A percentile compares a stretch with the other conserved stretches of the same genome.
Conservation (phyloP, 352 stramenopile species). For the Phytophthora boehmeriae region DNA sequence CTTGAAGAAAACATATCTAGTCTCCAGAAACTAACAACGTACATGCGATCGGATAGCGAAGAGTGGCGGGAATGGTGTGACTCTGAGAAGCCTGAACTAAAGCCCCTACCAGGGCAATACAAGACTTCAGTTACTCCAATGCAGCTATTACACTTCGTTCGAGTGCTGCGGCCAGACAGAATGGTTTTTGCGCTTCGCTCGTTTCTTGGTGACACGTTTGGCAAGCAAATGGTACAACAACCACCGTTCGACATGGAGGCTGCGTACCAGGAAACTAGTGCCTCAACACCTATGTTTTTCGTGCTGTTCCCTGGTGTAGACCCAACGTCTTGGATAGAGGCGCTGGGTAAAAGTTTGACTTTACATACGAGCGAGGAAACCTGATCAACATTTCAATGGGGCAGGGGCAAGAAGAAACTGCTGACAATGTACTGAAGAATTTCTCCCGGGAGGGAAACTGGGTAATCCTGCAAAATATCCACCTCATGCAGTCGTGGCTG, state of each 20-base stretch:
- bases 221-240: constrained; percentile 73
- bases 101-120: constrained; percentile 90
- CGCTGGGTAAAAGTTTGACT: constrained; percentile 84
- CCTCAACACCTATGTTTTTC: constrained; percentile 93
- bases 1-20: constrained; percentile 85
- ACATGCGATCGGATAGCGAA: constrained; percentile 95
- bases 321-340: constrained; percentile 83
- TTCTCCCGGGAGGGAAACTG: constrained; percentile 83
- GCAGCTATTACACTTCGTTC: constrained; percentile 79
- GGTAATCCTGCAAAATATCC: constrained; percentile 93
- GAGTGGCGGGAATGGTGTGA: constrained; percentile 97
- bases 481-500: constrained; percentile 93
- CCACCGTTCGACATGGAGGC: constrained; percentile 89
- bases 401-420: constrained; percentile 83
- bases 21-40: constrained; percentile 93
- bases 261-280: constrained; percentile 88
- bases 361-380: constrained; percentile 78
- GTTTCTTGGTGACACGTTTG: constrained; percentile 69
- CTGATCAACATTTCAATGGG: constrained; percentile 91
- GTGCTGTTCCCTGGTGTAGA: constrained; percentile 93
- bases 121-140: constrained; percentile 47
- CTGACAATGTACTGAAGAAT: constrained; percentile 70
- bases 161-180: constrained; percentile 84
- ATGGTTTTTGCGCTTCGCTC: constrained; percentile 72
- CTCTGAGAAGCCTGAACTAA: constrained; percentile 88